Evolutionary conservation across 345 rosid genomes (phyloP).

Genomic region (Melastoma malabathricum): DNA sequence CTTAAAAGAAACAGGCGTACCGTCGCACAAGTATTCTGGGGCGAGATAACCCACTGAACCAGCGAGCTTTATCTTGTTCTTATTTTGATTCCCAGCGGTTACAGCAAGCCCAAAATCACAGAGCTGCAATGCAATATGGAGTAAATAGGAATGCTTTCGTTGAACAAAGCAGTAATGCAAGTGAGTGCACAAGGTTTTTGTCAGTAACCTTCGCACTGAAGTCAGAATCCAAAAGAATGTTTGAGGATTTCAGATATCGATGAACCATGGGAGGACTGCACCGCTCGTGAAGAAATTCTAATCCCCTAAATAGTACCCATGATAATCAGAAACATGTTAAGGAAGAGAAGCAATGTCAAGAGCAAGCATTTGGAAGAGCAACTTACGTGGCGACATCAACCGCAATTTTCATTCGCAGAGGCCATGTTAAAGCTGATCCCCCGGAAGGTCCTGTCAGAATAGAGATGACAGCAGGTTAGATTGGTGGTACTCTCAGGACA

Average conservation of each 20-base stretch:
- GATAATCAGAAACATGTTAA: constrained; percentile 3
- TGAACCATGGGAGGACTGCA: constrained; percentile 89
- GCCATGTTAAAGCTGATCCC: constrained; percentile 72
- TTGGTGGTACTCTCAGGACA: background rate
- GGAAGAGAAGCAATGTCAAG: background rate
- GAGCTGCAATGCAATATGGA: constrained; percentile 35
- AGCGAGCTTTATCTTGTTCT: constrained; percentile 67
- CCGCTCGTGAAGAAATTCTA: constrained; percentile 88
- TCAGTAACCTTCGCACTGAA: constrained; percentile 80
- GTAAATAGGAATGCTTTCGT: background rate
- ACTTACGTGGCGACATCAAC: constrained; percentile 70
- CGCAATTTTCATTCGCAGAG: constrained; percentile 84
- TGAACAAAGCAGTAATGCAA: background rate
- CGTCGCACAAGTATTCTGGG: constrained; percentile 89
- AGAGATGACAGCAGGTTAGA: background rate
- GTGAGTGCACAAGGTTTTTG: background rate
- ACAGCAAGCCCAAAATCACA: constrained; percentile 98
- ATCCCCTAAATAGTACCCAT: constrained; percentile 50
- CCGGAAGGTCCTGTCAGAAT: constrained; percentile 45
- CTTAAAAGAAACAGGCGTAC: constrained; percentile 22
- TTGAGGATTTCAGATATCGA: constrained; percentile 97
- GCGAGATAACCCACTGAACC: constrained; percentile 95
- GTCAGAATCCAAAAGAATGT: constrained; percentile 68
- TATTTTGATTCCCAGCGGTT: constrained; percentile 46
- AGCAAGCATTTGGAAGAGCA: background rate